Conservation (phyloP, 1,284 basidiomycete genomes). For the Ganoderma meredithae region DNA sequence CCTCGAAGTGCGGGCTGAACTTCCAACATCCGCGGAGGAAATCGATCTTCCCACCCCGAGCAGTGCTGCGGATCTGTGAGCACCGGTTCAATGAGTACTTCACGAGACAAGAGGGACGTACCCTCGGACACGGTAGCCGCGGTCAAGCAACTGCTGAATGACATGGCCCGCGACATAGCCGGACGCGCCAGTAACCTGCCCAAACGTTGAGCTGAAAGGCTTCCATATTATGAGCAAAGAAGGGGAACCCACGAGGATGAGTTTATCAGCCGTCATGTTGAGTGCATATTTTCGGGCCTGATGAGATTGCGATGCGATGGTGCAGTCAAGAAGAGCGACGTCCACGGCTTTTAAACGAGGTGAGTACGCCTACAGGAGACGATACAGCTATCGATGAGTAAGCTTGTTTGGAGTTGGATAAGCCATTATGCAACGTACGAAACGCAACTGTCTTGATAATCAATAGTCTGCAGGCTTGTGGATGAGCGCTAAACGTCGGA, state of each 20-base stretch:
- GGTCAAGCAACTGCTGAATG: slow-evolving; percentile 1
- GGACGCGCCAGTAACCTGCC: neutral
- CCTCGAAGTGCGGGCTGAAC: neutral
- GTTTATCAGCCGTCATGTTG: neutral
- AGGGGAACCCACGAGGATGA: neutral
- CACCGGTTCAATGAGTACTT: neutral
- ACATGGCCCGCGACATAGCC: neutral
- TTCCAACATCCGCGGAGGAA: neutral
- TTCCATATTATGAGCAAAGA: too few species aligned
- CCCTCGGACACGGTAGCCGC: slow-evolving; percentile 3
- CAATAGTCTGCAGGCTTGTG: neutral
- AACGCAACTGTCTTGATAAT: neutral
- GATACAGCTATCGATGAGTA: neutral
- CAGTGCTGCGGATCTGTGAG: neutral
- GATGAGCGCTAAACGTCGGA: neutral
- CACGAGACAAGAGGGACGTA: neutral
- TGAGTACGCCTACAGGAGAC: neutral
- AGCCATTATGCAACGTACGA: neutral
- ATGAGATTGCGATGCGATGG: neutral
- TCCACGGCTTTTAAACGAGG: neutral
- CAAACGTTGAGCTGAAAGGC: neutral
- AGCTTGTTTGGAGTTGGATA: neutral
- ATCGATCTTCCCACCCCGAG: neutral
- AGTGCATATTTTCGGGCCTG: neutral
- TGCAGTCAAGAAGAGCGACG: neutral